Conservation (phyloP, 306 rosid genomes). For the Medicago truncatula region MtrunA17r5.0-ANR NC_053047.1:39689001-39689500, state of each 20-base stretch:
- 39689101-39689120: not conserved
- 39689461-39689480: not conserved
- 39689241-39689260: slow-evolving; percentile 14
- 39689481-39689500: not conserved
- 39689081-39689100: not conserved
- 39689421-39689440: not conserved
- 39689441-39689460: not conserved
- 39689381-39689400: not conserved
- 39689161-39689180: not conserved
- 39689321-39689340: not conserved
- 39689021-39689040: not conserved
- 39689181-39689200: not conserved
- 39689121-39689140: not conserved
- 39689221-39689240: slow-evolving; percentile 22
- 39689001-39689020: not conserved
- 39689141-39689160: not conserved
- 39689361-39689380: not conserved
- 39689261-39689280: not conserved
- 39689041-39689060: not conserved
- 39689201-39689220: not conserved
- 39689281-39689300: not conserved
- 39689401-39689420: not conserved
- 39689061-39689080: not conserved
- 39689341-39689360: slow-evolving; percentile 9
- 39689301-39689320: not conserved